Evolutionary conservation across 345 rosid genomes (phyloP).

Genomic region (Eucalyptus curtisii): DNA sequence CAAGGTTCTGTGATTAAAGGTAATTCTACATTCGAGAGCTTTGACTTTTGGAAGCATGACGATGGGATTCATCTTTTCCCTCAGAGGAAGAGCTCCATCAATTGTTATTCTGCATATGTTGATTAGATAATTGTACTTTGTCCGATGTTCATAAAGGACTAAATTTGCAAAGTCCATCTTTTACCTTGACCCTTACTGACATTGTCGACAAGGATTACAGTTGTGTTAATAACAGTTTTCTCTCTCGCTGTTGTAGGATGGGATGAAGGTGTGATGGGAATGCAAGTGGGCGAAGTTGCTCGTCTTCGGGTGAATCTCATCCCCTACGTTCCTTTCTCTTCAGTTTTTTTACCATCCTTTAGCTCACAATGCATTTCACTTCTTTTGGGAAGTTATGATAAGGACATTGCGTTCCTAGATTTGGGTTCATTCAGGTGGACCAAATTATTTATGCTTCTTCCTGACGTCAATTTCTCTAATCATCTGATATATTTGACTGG

Average conservation of each 20-base stretch:
- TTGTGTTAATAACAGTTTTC: too few species aligned
- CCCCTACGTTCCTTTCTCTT: not conserved
- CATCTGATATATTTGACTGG: not conserved
- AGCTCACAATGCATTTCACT: not conserved
- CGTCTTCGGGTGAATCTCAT: slow-evolving; percentile 60
- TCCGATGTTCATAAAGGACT: not conserved
- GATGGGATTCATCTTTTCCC: not conserved
- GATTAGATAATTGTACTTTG: not conserved
- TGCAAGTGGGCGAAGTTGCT: slow-evolving; percentile 94
- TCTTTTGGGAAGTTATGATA: not conserved
- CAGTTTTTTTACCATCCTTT: not conserved
- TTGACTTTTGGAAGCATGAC: not conserved
- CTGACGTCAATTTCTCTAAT: not conserved
- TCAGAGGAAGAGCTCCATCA: not conserved
- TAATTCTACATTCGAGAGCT: not conserved
- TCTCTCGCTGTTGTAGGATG: slow-evolving; percentile 42
- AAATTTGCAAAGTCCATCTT: not conserved
- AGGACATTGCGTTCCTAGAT: not conserved
- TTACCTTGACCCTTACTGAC: not conserved
- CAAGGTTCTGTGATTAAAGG: slow-evolving; percentile 80
- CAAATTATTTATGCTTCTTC: not conserved
- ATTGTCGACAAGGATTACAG: not conserved
- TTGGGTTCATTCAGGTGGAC: not conserved
- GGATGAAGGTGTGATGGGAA: slow-evolving; percentile 98
- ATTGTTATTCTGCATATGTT: not conserved